Evolutionary conservation across 2,329 filamentous ascomycete species (phyloP), one percentile per base, ranked within the genome.

Genomic region (Gnomoniopsis smithogilvyi): DNA sequence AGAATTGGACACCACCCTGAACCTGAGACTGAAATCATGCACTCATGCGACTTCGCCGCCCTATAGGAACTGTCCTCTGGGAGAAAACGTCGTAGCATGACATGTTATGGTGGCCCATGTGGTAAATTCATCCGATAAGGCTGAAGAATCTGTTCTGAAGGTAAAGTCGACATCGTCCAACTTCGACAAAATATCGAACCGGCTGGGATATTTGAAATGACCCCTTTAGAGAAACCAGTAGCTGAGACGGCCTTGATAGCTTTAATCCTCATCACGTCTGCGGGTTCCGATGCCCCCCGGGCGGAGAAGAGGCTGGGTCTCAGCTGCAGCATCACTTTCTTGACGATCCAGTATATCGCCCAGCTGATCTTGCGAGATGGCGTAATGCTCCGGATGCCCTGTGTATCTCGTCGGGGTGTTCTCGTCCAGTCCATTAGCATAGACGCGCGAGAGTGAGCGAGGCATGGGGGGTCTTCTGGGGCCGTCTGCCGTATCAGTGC

Each of bases 361-460:
- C 62, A 81, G 70, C 59, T 83, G 78, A 58, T 81, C 79, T 38
- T 80, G 78, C 3, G 76, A 80, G 52, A 78, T 75, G 34, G 79
- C 79, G 54, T 83, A 82, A 60, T 74, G 74, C 65, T 82, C 78
- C 3, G 80, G 79, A 54, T 82, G 80, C 1, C 77, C 78, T 1
- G 78, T 80, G 63, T 81, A 81, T 0, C 78, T 78, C 6, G 79
- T 78, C 3, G 80, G 79, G 10, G 79, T 72, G 12, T 77, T 76
- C 36, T 80, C 78, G 64, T 82, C 80, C 71, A 79, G 78, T 51
- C 79, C 78, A 59, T 81, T 68, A 61, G 64, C 65, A 48, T 64
- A 60, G 41, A 64, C 54, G 52, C 68, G 67, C 2, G 78, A 80
- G 64, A 80, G 76, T 8, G 77, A 79, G 14, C 78, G 73, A 53